Conservation (phyloP, 2,329 filamentous ascomycete genomes). For the Alternaria metachromatica region DNA sequence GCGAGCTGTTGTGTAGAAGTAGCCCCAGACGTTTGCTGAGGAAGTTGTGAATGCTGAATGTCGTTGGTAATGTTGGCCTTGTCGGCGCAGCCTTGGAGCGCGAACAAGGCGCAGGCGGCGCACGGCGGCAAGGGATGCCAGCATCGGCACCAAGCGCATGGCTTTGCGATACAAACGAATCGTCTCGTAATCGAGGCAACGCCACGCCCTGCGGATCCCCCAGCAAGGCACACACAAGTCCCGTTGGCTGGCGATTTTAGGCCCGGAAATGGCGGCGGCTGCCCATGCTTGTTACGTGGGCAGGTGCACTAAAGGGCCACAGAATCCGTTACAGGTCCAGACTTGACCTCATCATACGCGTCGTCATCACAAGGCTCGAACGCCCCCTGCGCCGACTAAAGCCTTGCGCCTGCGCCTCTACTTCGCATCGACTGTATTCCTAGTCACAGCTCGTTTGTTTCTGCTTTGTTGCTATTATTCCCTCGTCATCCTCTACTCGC, state of each 20-base stretch:
- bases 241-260: conserved; percentile 3
- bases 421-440: background rate
- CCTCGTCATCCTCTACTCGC: background rate
- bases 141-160: conserved; percentile 5
- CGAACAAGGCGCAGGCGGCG: background rate
- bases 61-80: background rate
- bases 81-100: background rate
- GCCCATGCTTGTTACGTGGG: conserved; percentile 12
- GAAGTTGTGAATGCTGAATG: background rate
- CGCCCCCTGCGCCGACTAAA: conserved; percentile 11
- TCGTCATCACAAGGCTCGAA: conserved; percentile 17
- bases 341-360: conserved; percentile 21
- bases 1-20: background rate
- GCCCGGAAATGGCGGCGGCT: conserved; percentile 5
- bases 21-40: background rate
- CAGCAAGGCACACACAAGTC: background rate
- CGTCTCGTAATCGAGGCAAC: conserved; percentile 12
- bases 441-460: conserved; percentile 3
- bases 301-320: conserved; percentile 11
- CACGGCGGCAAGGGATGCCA: background rate
- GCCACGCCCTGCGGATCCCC: conserved; percentile 4
- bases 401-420: conserved; percentile 1
- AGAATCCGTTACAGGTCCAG: conserved; percentile 11
- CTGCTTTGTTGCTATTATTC: conserved; percentile 2
- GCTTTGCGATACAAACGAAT: conserved; percentile 3